phyloP scores from a whole-genome alignment of 2,329 filamentous ascomycete species.

The Mycosphaerella arachidis region DNA sequence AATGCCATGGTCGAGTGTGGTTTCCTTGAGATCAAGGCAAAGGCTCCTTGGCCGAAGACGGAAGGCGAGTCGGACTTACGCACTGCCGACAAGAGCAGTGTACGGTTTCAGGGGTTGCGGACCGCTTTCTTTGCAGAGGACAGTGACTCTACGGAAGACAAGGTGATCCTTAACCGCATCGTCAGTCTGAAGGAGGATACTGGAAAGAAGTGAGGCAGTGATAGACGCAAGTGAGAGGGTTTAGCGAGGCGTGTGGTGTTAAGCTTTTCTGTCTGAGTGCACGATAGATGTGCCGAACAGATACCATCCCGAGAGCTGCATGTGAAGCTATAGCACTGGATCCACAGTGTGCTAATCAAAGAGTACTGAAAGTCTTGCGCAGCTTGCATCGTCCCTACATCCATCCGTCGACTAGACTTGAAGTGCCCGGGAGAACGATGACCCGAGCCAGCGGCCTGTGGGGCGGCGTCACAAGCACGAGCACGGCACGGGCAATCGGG shows the following conservation, averaged over 20 bases:
- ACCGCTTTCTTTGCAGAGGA: conserved; percentile 82
- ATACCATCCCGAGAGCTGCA: not conserved
- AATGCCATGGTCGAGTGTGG: conserved; percentile 78
- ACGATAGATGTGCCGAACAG: not conserved
- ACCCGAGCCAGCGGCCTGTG: not conserved
- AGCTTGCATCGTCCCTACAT: too few species aligned
- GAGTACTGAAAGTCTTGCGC: too few species aligned
- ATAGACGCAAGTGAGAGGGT: not conserved
- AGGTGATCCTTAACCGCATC: conserved; percentile 83
- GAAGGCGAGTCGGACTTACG: conserved; percentile 61
- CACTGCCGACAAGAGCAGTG: conserved; percentile 58
- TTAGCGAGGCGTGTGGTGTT: conserved; percentile 2
- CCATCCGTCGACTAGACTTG: too few species aligned
- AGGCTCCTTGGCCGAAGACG: conserved; percentile 77
- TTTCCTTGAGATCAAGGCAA: conserved; percentile 67
- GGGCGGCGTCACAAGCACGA: not conserved
- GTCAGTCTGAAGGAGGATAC: conserved; percentile 85
- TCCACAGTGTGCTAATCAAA: too few species aligned
- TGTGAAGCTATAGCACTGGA: too few species aligned
- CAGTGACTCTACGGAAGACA: conserved; percentile 58
- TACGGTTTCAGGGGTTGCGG: conserved; percentile 87
- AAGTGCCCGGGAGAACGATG: too few species aligned
- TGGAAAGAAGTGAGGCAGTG: conserved; percentile 50
- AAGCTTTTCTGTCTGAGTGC: not conserved
- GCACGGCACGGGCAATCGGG: not conserved